Evolutionary conservation across 176 grass and related monocot genomes (phyloP), one percentile per base, ranked within the genome.

Genomic region (Ampelocalamus luodianensis): DNA sequence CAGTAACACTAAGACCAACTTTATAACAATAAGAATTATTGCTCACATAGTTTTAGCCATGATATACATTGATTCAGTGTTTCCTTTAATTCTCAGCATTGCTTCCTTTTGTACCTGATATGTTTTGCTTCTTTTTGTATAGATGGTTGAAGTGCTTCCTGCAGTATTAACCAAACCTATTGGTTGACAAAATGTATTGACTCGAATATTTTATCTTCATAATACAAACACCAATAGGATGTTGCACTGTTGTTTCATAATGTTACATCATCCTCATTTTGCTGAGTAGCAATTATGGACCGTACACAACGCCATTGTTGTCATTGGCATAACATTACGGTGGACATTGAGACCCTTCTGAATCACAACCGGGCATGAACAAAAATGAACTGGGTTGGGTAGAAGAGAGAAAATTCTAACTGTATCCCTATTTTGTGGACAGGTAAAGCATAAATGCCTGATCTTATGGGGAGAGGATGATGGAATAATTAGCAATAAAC

Each of bases 401-500:
- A 59, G 24, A 72, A 82, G 10, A 39, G 29, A 72, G 2, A n/a
- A 12, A 18, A 58, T 65, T 66, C 27, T 90, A 37, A 82, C 15
- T 5, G 11, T 58, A 34, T 4, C 68, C 44, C 45, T 83, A 16
- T 60, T n/a, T 46, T 29, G 2, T 88, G 37, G 79, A 77, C 79
- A 98, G 96, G 87, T 98, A 74, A 92, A 98, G 46, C 80, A 95
- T 46, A 90, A 89, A 73, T 95, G 89, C 71, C 84, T 98, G 38
- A 82, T 98, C 32, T 76, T 98, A 83, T 98, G 93, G 96, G 96
- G 96, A 72, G 89, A 92, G 70, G 93, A 95, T 46, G 96, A 98
- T 74, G 74, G 73, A 72, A 89, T 98, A 69, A 88, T 98, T 65
- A 89, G 87, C 81, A 98, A 86, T 56, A 88, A 90, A 83, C 46